Evolutionary conservation across 345 rosid species (phyloP), one percentile per base, ranked within the genome.

Genomic region (Populus deltoides): DNA sequence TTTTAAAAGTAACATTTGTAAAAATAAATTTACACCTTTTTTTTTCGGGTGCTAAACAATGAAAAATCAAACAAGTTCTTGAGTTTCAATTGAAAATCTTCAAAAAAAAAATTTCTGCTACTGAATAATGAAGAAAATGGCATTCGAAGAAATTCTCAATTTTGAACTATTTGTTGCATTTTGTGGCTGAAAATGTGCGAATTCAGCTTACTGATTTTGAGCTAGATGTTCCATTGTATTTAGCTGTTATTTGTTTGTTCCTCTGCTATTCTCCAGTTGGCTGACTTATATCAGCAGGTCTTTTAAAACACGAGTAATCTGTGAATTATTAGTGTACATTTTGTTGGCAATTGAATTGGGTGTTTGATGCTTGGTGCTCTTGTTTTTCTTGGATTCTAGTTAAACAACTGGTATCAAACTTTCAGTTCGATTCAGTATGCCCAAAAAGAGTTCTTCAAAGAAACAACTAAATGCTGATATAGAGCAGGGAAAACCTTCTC

Each of bases 381-480:
- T 20, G n/a, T 53, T 18, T 53, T 53, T 53, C 1, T 2, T 53
- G 59, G 10, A 53, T 20, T 53, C 3, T 53, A 53, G 24, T 53
- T 53, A 53, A 53, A 20, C 59, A 53, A 53, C 24, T 20, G 24
- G 24, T 20, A 53, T 53, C 24, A 53, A 18, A 18, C 59, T 53
- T 53, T 53, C 9, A 18, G 24, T 53, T 53, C 20, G 59, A 35
- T 53, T 53, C 57, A 17, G 57, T 17, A 51, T 51, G 57, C 2
- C 22, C 57, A 88, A 80, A 80, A 85, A 80, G 77, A 69, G 59
- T 25, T 74, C 86, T 36, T 20, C 77, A 16, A 88, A 81, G 77
- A 79, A 18, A 53, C 24, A 29, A 67, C 80, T 71, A 35, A 70
- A 75, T 24, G 33, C 80, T 31, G 68, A 33, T 12, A 2, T 63